Evolutionary conservation across 2,329 filamentous ascomycete genomes (phyloP).

Genomic region (Stagonosporopsis cucurbitacearum): DNA sequence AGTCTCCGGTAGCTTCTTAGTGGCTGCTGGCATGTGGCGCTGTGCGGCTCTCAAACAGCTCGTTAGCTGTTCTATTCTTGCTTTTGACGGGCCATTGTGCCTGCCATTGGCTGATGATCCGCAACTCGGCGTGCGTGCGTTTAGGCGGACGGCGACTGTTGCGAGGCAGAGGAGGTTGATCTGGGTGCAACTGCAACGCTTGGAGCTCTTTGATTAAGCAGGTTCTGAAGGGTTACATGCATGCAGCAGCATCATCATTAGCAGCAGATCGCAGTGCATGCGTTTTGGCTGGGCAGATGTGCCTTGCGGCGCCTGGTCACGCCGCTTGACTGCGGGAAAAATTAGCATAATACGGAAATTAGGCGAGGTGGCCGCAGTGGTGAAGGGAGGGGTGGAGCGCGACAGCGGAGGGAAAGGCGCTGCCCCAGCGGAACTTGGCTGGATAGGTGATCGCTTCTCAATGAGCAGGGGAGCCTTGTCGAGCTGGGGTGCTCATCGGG

Average conservation of each 20-base stretch:
- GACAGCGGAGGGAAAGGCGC: constrained; percentile 1
- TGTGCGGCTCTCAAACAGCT: constrained; percentile 2
- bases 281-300: background rate
- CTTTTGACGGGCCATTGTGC: background rate
- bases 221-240: background rate
- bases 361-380: constrained; percentile 12
- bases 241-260: background rate
- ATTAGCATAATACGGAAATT: constrained; percentile 5
- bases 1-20: background rate
- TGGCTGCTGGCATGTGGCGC: background rate
- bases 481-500: background rate
- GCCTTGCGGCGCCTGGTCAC: background rate
- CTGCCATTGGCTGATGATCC: constrained; percentile 1
- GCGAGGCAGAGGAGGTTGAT: background rate
- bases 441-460: background rate
- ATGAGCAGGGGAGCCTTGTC: background rate
- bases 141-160: background rate
- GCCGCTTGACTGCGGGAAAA: background rate
- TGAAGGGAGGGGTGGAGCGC: constrained; percentile 20
- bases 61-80: constrained; percentile 1
- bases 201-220: background rate
- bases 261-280: background rate
- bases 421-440: constrained; percentile 7
- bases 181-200: background rate
- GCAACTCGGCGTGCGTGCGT: background rate